A percentile compares a stretch with the other conserved stretches of the same genome.
Conservation (phyloP, 2,329 filamentous ascomycete genomes). For the Hymenoscyphus albidus region DNA sequence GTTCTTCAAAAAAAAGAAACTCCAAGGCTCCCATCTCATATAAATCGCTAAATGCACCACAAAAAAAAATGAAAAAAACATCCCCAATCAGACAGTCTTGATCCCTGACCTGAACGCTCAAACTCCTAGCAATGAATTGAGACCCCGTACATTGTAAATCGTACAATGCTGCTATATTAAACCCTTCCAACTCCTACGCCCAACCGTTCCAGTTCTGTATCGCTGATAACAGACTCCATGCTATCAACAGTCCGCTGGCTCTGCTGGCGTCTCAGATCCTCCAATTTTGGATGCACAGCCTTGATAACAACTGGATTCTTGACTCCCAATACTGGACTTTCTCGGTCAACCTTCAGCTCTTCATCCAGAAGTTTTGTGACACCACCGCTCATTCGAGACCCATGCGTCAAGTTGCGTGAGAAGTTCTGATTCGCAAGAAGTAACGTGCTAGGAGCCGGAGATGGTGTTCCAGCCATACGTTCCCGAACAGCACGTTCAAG, state of each 20-base stretch:
- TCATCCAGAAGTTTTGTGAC: neutral
- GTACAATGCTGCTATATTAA: neutral
- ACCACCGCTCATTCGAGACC: neutral
- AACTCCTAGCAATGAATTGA: neutral
- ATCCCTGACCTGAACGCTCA: neutral
- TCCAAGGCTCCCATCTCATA: neutral
- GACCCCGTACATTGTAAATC: neutral
- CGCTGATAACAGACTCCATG: neutral
- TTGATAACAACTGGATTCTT: constrained; percentile 1
- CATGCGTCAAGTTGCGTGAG: neutral
- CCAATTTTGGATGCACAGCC: neutral
- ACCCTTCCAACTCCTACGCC: neutral
- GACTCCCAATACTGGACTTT: neutral
- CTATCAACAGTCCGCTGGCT: neutral
- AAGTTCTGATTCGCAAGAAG: neutral
- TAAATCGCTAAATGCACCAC: neutral
- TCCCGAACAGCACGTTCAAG: neutral
- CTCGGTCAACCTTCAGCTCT: constrained; percentile 1
- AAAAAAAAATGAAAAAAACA: no score
- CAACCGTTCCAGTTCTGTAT: neutral
- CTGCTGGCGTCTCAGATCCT: neutral
- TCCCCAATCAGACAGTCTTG: neutral
- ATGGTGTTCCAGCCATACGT: neutral
- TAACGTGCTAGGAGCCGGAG: neutral
- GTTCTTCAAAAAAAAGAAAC: neutral